Base-by-base conservation (phyloP, 805 yeast genomes). In the Scheffersomyces ergatensis region DNA sequence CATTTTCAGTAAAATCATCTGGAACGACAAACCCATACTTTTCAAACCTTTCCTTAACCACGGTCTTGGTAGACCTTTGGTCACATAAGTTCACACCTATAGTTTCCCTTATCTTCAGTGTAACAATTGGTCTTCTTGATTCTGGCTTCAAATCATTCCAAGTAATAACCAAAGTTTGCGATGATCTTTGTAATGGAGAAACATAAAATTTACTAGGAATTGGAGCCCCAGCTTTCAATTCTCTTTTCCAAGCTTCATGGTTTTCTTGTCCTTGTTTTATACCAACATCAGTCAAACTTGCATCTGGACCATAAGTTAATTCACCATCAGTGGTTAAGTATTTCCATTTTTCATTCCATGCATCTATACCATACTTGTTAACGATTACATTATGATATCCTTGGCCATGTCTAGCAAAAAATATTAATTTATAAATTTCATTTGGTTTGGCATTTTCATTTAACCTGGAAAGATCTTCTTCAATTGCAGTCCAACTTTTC, bases 321-420 rank as follows among this genome's bases (percentile, higher is more conserved):
- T 72, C 76, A 4, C 81, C 85, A 51, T 79, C 82, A 2, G 82
- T 81, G 4, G 67, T 62, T 33, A 71, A 44, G 13, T 61, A 60
- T 5, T 79, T 68, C 81, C 82, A 81, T 43, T 80, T 70, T 0
- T 53, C 49, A 49, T 77, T 60, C 89, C 88, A 83, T n/a, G 60
- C 76, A 2, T 70, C 68, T 15, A 66, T 40, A 9, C 87, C 87
- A 49, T 79, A 80, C 43, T 75, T 70, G 17, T 60, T 62, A 13
- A 80, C 77, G 2, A 77, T 73, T 34, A 67, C 65, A 49, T 83
- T 83, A 47, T 83, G 89, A 53, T 61, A 76, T 0, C 88, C 89
- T 56, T 82, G 85, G 5, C 88, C 89, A 50, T 83, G 89, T 54
- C 89, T 69, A 9, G 83, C 82, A 39, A 77, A 65, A 36, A 77